Percentiles rank a stretch among this genome's conserved stretches.
Conservation (phyloP, 768 basidiomycete genomes). For the Hemileccinum impolitum region DNA sequence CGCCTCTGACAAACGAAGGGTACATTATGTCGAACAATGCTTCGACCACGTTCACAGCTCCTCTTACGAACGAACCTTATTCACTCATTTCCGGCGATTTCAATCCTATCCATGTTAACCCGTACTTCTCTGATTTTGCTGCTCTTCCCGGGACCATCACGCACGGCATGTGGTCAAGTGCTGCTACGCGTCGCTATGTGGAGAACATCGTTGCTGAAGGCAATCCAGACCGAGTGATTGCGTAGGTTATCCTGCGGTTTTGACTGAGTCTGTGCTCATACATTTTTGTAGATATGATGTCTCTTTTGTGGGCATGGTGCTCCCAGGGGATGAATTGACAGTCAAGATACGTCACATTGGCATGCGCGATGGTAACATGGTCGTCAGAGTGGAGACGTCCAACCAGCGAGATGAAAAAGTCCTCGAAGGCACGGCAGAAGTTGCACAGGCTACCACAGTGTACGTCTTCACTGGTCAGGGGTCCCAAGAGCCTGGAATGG, state of each 20-base stretch:
- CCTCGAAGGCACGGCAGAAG: slow-evolving; percentile 87
- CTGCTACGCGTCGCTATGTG: slow-evolving; percentile 87
- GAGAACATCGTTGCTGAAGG: slow-evolving; percentile 95
- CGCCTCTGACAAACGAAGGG: slow-evolving; percentile 79
- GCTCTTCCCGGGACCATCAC: slow-evolving; percentile 95
- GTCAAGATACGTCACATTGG: slow-evolving; percentile 88
- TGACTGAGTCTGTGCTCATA: background rate
- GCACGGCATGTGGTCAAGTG: slow-evolving; percentile 96
- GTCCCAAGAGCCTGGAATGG: slow-evolving; percentile 98
- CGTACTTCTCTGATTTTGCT: slow-evolving; percentile 95
- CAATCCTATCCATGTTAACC: slow-evolving; percentile 98
- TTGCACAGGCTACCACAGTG: slow-evolving; percentile 86
- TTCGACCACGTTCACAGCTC: slow-evolving; percentile 71
- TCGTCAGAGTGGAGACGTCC: slow-evolving; percentile 82
- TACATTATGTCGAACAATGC: slow-evolving; percentile 74
- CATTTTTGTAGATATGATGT: slow-evolving; percentile 71
- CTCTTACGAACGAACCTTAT: slow-evolving; percentile 92
- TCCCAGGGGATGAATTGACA: slow-evolving; percentile 82
- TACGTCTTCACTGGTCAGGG: slow-evolving; percentile 99
- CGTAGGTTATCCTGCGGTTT: slow-evolving; percentile 50
- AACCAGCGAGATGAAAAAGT: slow-evolving; percentile 90
- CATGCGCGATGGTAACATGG: slow-evolving; percentile 92
- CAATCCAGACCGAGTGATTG: slow-evolving; percentile 83
- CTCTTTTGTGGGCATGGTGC: slow-evolving; percentile 95
- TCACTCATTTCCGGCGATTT: slow-evolving; percentile 96